A percentile compares a stretch with the other conserved stretches of the same genome.
phyloP scores from a whole-genome alignment of 345 rosid species.

The Jatropha curcas region DNA sequence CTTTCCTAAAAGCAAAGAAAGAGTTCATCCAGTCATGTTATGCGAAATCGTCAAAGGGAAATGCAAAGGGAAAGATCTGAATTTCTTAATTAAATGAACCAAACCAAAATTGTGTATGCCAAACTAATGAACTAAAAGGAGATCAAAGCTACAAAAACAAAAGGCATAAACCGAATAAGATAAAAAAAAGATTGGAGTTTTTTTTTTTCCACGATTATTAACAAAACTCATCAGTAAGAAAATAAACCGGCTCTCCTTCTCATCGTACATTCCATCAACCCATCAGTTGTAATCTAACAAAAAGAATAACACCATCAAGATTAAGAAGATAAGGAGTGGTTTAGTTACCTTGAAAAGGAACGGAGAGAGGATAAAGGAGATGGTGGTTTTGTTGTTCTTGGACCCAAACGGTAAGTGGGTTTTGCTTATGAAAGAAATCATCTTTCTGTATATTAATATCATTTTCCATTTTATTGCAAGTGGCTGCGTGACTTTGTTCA shows the following conservation, averaged over 20 bases:
- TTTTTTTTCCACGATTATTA: too few species aligned
- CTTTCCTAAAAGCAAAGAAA: not conserved
- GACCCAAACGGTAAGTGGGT: not conserved
- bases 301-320: not conserved
- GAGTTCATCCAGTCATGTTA: not conserved
- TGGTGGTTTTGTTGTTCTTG: not conserved
- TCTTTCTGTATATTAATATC: not conserved
- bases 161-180: too few species aligned
- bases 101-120: too few species aligned
- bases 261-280: not conserved
- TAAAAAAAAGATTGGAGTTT: too few species aligned
- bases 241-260: too few species aligned
- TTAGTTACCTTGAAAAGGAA: conserved; percentile 4
- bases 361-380: not conserved
- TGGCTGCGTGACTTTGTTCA: not conserved
- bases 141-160: too few species aligned
- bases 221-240: too few species aligned
- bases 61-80: not conserved
- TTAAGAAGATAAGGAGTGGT: not conserved
- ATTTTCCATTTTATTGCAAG: not conserved
- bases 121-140: too few species aligned
- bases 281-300: not conserved
- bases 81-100: too few species aligned
- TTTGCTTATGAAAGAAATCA: not conserved
- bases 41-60: not conserved